A percentile compares a stretch with the other conserved stretches of the same genome.
Conservation (phyloP, 371 early-diverging fungal genomes). For the Entomophthora muscae region DNA sequence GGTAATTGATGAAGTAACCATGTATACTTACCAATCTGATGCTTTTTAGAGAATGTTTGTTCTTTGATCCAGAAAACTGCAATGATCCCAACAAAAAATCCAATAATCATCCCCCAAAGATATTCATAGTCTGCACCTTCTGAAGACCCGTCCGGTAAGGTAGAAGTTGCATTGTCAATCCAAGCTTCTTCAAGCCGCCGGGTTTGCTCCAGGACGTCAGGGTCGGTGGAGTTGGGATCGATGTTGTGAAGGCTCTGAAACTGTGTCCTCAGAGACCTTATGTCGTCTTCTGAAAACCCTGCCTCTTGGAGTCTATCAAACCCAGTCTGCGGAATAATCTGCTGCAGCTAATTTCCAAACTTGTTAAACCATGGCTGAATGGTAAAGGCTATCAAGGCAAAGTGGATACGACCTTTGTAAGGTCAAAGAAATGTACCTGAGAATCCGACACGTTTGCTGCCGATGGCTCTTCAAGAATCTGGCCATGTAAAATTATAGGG, state of each 20-base stretch:
- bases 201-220: conserved; percentile 20
- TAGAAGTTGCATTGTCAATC: conserved; percentile 42
- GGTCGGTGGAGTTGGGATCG: conserved; percentile 10
- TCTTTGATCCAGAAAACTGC: conserved; percentile 48
- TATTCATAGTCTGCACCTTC: conserved; percentile 42
- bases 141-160: conserved; percentile 32
- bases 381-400: too few species aligned
- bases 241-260: conserved; percentile 17
- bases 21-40: conserved; percentile 40
- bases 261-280: conserved; percentile 34
- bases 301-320: conserved; percentile 50
- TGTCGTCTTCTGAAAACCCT: conserved; percentile 49
- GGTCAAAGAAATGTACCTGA: background rate
- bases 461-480: background rate
- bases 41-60: conserved; percentile 36
- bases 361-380: too few species aligned
- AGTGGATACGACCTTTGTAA: too few species aligned
- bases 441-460: background rate
- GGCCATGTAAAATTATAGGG: background rate
- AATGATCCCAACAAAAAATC: conserved; percentile 45
- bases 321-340: conserved; percentile 15
- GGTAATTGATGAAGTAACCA: too few species aligned
- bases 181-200: conserved; percentile 43
- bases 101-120: conserved; percentile 38
- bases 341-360: background rate